These are phyloP conservation scores for Kwoniella dejecticola DNA, from an alignment of 768 basidiomycete species.

Conservation along the genomic window DNA sequence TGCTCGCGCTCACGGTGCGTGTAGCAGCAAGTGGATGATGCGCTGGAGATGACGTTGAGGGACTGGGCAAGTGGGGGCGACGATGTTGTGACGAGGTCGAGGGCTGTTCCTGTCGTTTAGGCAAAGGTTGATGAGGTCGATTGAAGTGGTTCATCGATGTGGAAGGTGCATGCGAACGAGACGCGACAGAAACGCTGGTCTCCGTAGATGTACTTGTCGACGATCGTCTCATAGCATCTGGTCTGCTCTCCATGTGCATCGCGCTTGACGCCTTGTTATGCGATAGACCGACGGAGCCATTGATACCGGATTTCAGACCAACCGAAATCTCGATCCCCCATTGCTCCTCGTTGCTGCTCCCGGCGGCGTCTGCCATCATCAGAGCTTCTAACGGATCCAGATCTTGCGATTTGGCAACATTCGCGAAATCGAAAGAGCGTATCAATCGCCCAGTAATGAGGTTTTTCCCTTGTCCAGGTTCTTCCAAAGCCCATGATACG, in stretches of 20 bases:
- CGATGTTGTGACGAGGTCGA: neutral
- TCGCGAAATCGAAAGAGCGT: constrained; percentile 28
- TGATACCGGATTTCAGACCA: constrained; percentile 29
- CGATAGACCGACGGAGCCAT: constrained; percentile 1
- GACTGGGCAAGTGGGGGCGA: constrained; percentile 6
- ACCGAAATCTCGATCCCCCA: constrained; percentile 49
- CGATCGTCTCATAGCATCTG: constrained; percentile 12
- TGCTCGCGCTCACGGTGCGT: constrained; percentile 12
- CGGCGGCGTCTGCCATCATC: constrained; percentile 17
- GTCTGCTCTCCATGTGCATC: constrained; percentile 15
- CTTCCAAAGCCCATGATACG: constrained; percentile 44
- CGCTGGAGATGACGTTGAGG: constrained; percentile 5
- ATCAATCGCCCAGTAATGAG: constrained; percentile 46
- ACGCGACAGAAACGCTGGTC: neutral
- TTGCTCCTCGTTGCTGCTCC: constrained; percentile 18
- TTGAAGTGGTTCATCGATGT: constrained; percentile 5
- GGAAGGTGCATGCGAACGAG: neutral
- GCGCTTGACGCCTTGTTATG: constrained; percentile 13
- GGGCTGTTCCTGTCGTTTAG: constrained; percentile 7
- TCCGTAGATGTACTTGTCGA: constrained; percentile 13
- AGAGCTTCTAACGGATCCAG: constrained; percentile 40
- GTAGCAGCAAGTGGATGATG: constrained; percentile 8
- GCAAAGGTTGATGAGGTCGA: constrained; percentile 9
- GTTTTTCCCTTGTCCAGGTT: constrained; percentile 47
- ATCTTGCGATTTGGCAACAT: constrained; percentile 13